Base-by-base conservation (phyloP, 2,329 filamentous ascomycete genomes). In the Alternaria incomplexa region DNA sequence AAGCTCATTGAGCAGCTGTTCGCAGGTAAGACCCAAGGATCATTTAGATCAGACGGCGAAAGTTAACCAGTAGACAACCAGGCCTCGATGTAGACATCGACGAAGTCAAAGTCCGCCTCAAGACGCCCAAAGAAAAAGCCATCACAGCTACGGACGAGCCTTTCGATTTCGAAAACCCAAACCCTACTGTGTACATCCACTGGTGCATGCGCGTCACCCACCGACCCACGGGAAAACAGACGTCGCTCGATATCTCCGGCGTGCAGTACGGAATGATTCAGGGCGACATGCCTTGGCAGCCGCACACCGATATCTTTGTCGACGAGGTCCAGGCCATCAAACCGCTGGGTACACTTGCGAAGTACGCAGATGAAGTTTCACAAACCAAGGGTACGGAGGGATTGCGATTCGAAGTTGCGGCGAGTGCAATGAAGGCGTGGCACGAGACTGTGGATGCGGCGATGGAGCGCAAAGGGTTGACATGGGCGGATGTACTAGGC, bases 141-240 rank as follows among this genome's bases (percentile, higher is more conserved):
- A 10, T 52, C 17, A 28, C 59, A 17, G 15, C 32, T 12, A n/a
- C 6, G 28, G 48, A 51, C 6, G n/a, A 23, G 9, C 36, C 36
- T 40, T 17, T 51, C 32, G 32, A 56, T 25, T 17, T 32, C 20
- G 22, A 46, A 10, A 46, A 10, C 12, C 1, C 26, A 10, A 46
- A 0, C 12, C 17, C 26, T 36, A 51, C 32, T 32, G 46, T 40
- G 15, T 40, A 40, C 15, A 47, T 47, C 22, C 44, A 56, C 30
- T 63, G 61, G 61, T 26, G 55, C 26, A 22, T 63, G 43, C 57
- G 56, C 47, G 20, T 53, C 36, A 63, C 61, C 12, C 47, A 36
- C 25, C 13, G 12, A 20, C 30, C 40, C 20, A 63, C 56, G 3
- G 57, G 57, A 11, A 30, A 47, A 20, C 56, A 63, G 43, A 61